Evolutionary conservation across 352 stramenopile genomes (phyloP).

Genomic region (Globisporangium cederbergense): DNA sequence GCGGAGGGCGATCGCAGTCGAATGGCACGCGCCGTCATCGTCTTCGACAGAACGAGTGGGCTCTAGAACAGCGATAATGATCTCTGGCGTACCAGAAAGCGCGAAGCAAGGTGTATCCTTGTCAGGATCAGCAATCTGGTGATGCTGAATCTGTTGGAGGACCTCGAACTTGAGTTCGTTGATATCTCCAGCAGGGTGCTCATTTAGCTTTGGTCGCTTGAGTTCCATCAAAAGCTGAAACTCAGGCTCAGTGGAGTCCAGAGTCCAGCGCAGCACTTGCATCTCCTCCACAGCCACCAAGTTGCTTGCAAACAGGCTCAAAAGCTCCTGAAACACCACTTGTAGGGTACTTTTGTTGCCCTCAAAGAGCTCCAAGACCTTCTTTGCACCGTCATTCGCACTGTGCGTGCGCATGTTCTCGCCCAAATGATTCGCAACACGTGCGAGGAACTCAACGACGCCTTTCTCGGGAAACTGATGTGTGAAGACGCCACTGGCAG

Average conservation of each 20-base stretch:
- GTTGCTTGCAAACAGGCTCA: constrained; percentile 35
- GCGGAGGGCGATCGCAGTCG: constrained; percentile 43
- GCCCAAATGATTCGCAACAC: constrained; percentile 45
- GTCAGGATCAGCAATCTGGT: neutral
- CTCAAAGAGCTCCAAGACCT: constrained; percentile 40
- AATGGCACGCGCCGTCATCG: constrained; percentile 17
- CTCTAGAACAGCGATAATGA: constrained; percentile 19
- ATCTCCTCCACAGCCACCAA: constrained; percentile 40
- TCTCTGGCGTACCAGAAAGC: constrained; percentile 16
- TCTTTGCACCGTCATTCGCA: constrained; percentile 20
- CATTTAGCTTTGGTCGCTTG: neutral
- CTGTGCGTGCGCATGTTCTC: constrained; percentile 33
- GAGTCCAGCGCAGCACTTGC: constrained; percentile 25
- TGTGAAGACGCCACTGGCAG: constrained; percentile 45
- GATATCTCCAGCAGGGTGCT: neutral
- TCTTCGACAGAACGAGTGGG: constrained; percentile 29
- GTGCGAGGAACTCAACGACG: constrained; percentile 46
- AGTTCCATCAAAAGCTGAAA: neutral
- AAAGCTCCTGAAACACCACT: constrained; percentile 31
- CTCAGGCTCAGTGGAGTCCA: neutral
- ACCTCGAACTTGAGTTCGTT: neutral
- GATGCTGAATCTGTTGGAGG: constrained; percentile 16
- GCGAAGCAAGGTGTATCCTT: constrained; percentile 13
- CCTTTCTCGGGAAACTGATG: constrained; percentile 46
- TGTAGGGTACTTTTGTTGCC: constrained; percentile 56